Evolutionary conservation across 306 rosid genomes (phyloP).

Genomic region (Erythrophleum fordii): DNA sequence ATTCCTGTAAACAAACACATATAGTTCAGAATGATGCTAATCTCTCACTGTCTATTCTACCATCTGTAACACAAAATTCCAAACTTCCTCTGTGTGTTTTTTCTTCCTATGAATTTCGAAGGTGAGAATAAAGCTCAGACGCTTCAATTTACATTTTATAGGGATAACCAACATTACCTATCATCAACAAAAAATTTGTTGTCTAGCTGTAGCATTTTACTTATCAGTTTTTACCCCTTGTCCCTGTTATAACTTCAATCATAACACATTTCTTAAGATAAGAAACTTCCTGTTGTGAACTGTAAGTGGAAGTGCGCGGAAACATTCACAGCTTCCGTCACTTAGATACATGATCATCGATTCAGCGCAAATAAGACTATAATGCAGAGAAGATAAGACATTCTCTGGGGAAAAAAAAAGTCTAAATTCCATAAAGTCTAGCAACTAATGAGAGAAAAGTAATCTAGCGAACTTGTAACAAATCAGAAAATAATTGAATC

Average conservation of each 20-base stretch:
- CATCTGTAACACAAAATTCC: not conserved
- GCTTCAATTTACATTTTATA: not conserved
- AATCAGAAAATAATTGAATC: not conserved
- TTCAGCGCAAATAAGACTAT: not conserved
- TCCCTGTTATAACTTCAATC: not conserved
- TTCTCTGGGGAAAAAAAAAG: not conserved
- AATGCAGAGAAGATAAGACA: not conserved
- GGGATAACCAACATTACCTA: not conserved
- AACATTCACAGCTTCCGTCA: not conserved
- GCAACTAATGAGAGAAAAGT: not conserved
- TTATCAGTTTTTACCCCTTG: not conserved
- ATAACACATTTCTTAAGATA: not conserved
- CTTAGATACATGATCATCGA: not conserved
- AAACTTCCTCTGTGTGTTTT: not conserved
- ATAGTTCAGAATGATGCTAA: slow-evolving; percentile 32
- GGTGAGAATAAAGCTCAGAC: not conserved
- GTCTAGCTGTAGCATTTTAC: not conserved
- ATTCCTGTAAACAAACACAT: slow-evolving; percentile 54
- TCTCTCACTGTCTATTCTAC: not conserved
- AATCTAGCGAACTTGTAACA: not conserved
- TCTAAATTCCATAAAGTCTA: not conserved
- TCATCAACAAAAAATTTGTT: not conserved
- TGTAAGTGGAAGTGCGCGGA: not conserved
- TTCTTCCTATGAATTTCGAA: not conserved
- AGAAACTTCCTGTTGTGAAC: not conserved